Percentiles rank a stretch among this genome's conserved stretches.
These are phyloP conservation scores for Takashimella koratensis DNA, from an alignment of 1,284 basidiomycete genomes.

Conservation along the genomic window DNA sequence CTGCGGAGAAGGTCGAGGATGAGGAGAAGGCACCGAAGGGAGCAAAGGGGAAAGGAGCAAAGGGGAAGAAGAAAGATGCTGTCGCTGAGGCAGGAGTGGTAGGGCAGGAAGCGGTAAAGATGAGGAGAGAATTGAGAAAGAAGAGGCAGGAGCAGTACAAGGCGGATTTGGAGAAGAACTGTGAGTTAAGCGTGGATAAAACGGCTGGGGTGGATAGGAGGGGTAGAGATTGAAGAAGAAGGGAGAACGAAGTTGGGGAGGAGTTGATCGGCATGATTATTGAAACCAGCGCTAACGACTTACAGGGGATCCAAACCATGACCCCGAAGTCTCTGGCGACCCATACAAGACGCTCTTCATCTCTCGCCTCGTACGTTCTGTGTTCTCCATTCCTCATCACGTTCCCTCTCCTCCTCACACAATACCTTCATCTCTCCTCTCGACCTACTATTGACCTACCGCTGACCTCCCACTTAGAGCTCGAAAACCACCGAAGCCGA, in stretches of 20 bases:
- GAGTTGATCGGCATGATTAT: neutral
- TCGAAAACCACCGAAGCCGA: slow-evolving; percentile 87
- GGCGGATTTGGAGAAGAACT: slow-evolving; percentile 73
- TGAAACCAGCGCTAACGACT: neutral
- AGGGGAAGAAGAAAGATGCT: slow-evolving; percentile 56
- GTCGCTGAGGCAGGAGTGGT: slow-evolving; percentile 53
- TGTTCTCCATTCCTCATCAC: no score
- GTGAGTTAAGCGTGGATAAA: no score
- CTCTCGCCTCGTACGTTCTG: slow-evolving; percentile 73
- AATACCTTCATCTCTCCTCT: neutral
- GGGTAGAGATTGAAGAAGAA: no score
- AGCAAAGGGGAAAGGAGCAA: slow-evolving; percentile 44
- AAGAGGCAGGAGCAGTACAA: slow-evolving; percentile 75
- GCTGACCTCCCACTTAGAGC: slow-evolving; percentile 53
- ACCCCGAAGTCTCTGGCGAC: slow-evolving; percentile 90
- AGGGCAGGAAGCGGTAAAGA: slow-evolving; percentile 55
- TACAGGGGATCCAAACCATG: slow-evolving; percentile 55
- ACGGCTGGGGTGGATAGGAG: no score
- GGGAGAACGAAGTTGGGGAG: no score
- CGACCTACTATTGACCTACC: neutral
- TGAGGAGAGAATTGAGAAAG: slow-evolving; percentile 72
- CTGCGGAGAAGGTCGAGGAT: slow-evolving; percentile 50
- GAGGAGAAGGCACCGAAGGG: slow-evolving; percentile 59
- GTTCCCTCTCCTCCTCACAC: neutral
- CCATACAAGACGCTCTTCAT: slow-evolving; percentile 99